These are phyloP conservation scores for Clitoria ternatea DNA, from an alignment of 306 rosid species.

Conservation along the genomic window DNA sequence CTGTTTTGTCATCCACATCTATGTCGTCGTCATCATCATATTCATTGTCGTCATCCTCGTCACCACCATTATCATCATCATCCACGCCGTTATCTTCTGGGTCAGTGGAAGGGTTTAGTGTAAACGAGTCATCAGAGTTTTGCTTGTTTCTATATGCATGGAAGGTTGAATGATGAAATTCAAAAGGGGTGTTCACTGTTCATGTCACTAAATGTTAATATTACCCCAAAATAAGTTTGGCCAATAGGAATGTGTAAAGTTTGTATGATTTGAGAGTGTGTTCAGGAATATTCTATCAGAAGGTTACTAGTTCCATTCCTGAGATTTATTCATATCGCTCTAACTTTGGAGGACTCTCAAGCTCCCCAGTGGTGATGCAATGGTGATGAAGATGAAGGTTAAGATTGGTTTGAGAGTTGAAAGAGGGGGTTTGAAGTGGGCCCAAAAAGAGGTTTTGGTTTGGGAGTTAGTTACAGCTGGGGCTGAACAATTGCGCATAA, in stretches of 20 bases:
- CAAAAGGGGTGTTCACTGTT: too few relatives aligned
- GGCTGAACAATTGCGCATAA: constrained; percentile 44
- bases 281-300: too few relatives aligned
- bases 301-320: too few relatives aligned
- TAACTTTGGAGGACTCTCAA: too few relatives aligned
- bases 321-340: too few relatives aligned
- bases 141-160: constrained; percentile 83
- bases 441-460: constrained; percentile 9
- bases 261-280: too few relatives aligned
- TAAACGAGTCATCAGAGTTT: constrained; percentile 48
- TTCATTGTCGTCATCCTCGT: background rate
- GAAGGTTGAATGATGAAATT: constrained; percentile 72
- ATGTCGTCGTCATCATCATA: constrained; percentile 6
- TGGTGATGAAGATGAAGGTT: constrained; percentile 21
- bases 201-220: too few relatives aligned
- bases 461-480: constrained; percentile 47
- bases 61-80: constrained; percentile 29
- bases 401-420: background rate
- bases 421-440: constrained; percentile 26
- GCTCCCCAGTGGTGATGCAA: too few relatives aligned
- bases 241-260: too few relatives aligned
- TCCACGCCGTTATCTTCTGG: constrained; percentile 39
- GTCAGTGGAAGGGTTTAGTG: constrained; percentile 24
- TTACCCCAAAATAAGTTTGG: too few relatives aligned
- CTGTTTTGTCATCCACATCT: constrained; percentile 37